A percentile compares a stretch with the other conserved stretches of the same genome.
Evolutionary conservation across 495 filamentous ascomycete genomes (phyloP).

Genomic region (Pseudevernia furfuracea): DNA sequence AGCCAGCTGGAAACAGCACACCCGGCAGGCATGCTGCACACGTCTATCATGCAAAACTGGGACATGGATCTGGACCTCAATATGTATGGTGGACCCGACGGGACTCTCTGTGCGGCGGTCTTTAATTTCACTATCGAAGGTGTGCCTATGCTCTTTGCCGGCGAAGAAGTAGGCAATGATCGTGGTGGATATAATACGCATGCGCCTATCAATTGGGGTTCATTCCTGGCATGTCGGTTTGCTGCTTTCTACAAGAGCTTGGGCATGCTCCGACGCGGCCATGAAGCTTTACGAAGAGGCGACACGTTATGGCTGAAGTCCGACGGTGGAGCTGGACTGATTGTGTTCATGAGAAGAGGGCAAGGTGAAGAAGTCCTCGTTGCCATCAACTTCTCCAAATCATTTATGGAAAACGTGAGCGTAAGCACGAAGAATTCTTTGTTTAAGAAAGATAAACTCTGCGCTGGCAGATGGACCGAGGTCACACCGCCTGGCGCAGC

Average conservation of each 20-base stretch:
- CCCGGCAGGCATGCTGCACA: conserved; percentile 7
- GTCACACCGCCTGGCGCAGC: not conserved
- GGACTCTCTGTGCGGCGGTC: not conserved
- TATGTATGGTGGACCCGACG: conserved; percentile 7
- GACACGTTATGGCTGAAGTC: not conserved
- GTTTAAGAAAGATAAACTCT: not conserved
- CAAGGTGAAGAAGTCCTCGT: not conserved
- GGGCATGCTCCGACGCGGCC: not conserved
- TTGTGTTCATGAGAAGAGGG: not conserved
- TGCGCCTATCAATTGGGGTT: conserved; percentile 1
- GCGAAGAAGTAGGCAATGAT: conserved; percentile 11
- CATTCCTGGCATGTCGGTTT: not conserved
- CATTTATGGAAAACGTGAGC: not conserved
- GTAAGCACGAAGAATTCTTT: not conserved
- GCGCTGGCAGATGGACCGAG: not conserved
- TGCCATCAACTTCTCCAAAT: conserved; percentile 7
- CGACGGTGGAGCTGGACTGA: not conserved
- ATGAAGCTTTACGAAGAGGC: conserved; percentile 2
- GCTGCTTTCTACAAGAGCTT: conserved; percentile 3
- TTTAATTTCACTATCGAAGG: conserved; percentile 10
- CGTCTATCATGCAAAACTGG: conserved; percentile 9
- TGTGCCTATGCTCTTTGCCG: conserved; percentile 7
- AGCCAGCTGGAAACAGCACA: conserved; percentile 1
- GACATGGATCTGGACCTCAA: conserved; percentile 9
- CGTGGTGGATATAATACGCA: conserved; percentile 6